Base-by-base conservation (phyloP, 2,329 filamentous ascomycete genomes). In the Fusarium sp. region DNA sequence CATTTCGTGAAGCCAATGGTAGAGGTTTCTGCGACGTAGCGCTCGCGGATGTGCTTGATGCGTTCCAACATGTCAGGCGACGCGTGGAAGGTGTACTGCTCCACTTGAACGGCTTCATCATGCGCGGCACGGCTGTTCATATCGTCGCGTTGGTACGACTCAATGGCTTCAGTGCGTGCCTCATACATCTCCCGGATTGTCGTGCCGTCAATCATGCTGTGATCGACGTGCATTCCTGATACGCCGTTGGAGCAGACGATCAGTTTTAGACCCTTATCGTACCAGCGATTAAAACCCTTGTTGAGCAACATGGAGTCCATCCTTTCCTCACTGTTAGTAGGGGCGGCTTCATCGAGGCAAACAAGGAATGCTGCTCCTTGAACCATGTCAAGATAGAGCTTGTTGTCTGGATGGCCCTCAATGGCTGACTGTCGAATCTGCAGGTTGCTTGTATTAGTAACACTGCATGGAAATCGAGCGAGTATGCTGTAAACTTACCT, bases 211-310 rank as follows among this genome's bases (percentile, higher is more conserved):
- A 68, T 68, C 3, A 24, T 48, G 28, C 52, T 65, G 44, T 68
- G 65, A 44, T 68, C 65, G 34, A 68, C 56, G 31, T 61, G 57
- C 40, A 57, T 65, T 11, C 61, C 65, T 22, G 65, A 68, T 14
- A 54, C 46, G 18, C 52, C 65, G 39, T 68, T 68, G 18, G 60
- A 58, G 49, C 61, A 65, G 10, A 68, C 49, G 24, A 68, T 53
- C 33, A 65, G 56, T 10, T 52, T 54, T 3, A 68, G 54, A 3
- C 52, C 60, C 44, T 68, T 68, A 54, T 68, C 65, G 31, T 58
- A 49, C 65, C 65, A 68, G 3, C 65, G 53, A 13, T 68, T 68
- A 45, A 68, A 65, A 3, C 65, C 65, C 3, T 65, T 40, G 24
- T 51, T 44, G 52, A 65, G 60, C 52, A 68, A 58, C 61, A 65